A percentile compares a stretch with the other conserved stretches of the same genome.
Evolutionary conservation across 441 rosid genomes (phyloP).

Genomic region (Pelargonium citronellum): DNA sequence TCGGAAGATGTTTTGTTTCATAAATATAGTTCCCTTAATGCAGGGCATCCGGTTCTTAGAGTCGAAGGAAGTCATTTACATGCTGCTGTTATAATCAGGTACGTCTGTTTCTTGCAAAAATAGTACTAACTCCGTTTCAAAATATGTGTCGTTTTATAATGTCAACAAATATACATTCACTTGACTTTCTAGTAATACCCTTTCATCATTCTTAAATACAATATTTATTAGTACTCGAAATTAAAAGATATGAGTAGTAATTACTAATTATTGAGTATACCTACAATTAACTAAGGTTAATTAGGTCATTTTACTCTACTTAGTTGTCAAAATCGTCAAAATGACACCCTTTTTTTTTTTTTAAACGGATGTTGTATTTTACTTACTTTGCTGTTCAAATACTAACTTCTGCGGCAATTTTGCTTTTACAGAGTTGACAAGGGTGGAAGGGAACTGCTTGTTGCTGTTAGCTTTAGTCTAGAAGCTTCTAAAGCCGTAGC

Average conservation of each 20-base stretch:
- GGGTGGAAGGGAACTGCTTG: slow-evolving; percentile 62
- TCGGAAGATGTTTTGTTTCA: slow-evolving; percentile 37
- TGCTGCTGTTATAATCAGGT: slow-evolving; percentile 68
- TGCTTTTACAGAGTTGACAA: slow-evolving; percentile 49
- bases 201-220: no score
- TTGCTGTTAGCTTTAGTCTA: slow-evolving; percentile 70
- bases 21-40: slow-evolving; percentile 51
- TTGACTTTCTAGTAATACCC: no score
- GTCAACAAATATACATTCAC: no score
- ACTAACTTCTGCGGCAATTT: slow-evolving; percentile 16
- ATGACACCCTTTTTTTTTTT: no score
- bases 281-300: no score
- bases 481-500: slow-evolving; percentile 73
- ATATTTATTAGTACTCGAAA: no score
- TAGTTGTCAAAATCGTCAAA: no score
- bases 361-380: not conserved
- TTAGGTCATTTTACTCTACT: no score
- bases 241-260: no score
- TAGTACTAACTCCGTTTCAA: not conserved
- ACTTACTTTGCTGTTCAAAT: slow-evolving; percentile 5
- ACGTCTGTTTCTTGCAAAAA: slow-evolving; percentile 12
- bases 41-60: slow-evolving; percentile 70
- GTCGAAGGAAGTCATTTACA: slow-evolving; percentile 69
- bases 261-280: no score
- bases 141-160: no score